Evolutionary conservation across 2,329 filamentous ascomycete species (phyloP).

Genomic region (Penicillium sp.): DNA sequence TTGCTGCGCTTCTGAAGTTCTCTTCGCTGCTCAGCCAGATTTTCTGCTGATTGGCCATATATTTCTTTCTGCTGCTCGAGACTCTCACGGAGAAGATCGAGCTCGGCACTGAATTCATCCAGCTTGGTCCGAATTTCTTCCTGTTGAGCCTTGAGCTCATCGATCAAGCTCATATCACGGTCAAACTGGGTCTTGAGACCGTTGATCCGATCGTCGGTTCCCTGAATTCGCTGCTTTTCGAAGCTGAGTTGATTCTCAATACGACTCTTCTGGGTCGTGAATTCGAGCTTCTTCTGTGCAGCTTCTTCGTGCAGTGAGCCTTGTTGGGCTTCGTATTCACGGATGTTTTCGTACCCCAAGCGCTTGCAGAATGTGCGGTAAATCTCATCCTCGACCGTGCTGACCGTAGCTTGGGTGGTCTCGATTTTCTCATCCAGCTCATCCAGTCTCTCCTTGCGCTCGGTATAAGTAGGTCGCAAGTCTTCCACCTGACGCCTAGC

Average conservation of each 20-base stretch:
- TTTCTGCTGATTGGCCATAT: constrained; percentile 67
- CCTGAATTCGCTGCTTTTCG: constrained; percentile 68
- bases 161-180: constrained; percentile 66
- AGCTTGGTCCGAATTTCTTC: constrained; percentile 70
- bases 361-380: constrained; percentile 82
- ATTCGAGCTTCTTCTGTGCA: constrained; percentile 79
- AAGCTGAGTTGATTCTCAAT: constrained; percentile 61
- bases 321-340: constrained; percentile 90
- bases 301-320: constrained; percentile 89
- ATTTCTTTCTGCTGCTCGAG: constrained; percentile 67
- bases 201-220: constrained; percentile 66
- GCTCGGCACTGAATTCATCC: constrained; percentile 68
- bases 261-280: constrained; percentile 70
- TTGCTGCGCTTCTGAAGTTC: constrained; percentile 82
- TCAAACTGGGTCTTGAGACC: constrained; percentile 64
- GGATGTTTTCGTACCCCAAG: constrained; percentile 83
- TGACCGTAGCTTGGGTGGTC: constrained; percentile 62
- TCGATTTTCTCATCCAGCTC: constrained; percentile 57
- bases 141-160: constrained; percentile 69
- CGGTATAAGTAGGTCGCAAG: constrained; percentile 71
- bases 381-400: constrained; percentile 80
- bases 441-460: constrained; percentile 67
- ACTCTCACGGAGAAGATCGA: constrained; percentile 70
- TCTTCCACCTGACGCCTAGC: constrained; percentile 71
- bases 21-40: constrained; percentile 71